Evolutionary conservation across 371 early-diverging fungal genomes (phyloP), one percentile per base, ranked within the genome.

Genomic region (Synchytrium microbalum): DNA sequence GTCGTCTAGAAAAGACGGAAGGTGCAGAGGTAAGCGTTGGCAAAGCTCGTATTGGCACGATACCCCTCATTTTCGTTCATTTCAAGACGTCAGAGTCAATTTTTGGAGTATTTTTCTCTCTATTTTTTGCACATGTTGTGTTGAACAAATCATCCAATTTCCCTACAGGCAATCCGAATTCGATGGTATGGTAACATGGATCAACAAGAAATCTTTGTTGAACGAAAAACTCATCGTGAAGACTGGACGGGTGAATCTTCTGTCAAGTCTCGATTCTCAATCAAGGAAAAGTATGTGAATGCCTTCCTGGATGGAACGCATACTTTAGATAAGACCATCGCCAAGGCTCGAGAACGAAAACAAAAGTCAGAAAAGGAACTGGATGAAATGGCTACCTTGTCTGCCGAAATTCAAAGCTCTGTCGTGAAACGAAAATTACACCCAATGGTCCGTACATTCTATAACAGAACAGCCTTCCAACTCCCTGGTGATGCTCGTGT

Each of bases 381-480:
- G 53, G 81, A 86, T 5, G 85, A 86, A 33, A 82, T 92, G 66
- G 77, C 81, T 55, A 69, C 69, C 26, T 84, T 99, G 55, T 83
- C 93, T 16, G 72, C 74, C 3, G 91, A 96, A 64, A 84, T 98
- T 23, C 93, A 91, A 66, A 66, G 78, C n/a, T 77, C 86, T 25
- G 86, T 98, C n/a, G 67, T 81, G 28, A 73, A 84, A 1, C 88
- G 88, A 69, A 75, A 85, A 10, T 80, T 99, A 62, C 76, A 82
- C 27, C 99, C 99, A 67, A 87, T 89, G 16, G 75, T 91, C 61
- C 90, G 99, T 60, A 95, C 97, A 1, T 95, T 95, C 70, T 99
- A 99, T 80, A 98, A 96, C 73, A 88, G 99, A 75, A 97, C 95
- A 28, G 99, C 99, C 16, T 99, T 99, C 83, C 99, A 99, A 75